Conservation (phyloP, 1,139 yeast genomes). For the Blastobotrys elegans region DNA sequence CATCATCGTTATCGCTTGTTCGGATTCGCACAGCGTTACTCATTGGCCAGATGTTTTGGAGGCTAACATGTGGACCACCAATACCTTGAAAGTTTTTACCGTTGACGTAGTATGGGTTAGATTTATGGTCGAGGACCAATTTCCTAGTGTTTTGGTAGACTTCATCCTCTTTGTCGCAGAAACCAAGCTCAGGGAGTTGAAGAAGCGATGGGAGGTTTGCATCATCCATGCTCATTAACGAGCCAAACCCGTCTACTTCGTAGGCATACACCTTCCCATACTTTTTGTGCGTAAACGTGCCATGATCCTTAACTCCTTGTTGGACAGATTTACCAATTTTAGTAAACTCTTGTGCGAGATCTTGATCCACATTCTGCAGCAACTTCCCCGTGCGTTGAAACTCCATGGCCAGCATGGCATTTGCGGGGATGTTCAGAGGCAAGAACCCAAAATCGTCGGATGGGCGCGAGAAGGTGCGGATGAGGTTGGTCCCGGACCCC, state of each 20-base stretch:
- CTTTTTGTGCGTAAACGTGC: conserved; percentile 58
- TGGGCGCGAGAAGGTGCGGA: conserved; percentile 83
- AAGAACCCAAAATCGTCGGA: conserved; percentile 82
- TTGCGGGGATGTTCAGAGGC: conserved; percentile 82
- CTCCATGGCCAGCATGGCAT: conserved; percentile 71
- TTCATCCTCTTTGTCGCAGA: conserved; percentile 45
- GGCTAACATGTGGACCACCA: conserved; percentile 90
- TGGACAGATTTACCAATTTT: conserved; percentile 43
- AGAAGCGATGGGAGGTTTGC: conserved; percentile 83
- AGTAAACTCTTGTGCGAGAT: conserved; percentile 30
- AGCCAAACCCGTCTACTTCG: conserved; percentile 85
- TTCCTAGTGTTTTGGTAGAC: conserved; percentile 73
- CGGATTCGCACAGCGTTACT: conserved; percentile 67
- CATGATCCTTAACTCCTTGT: conserved; percentile 57
- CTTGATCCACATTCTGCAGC: conserved; percentile 20
- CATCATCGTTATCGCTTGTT: conserved; percentile 66
- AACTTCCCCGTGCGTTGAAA: conserved; percentile 36
- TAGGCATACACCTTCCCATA: conserved; percentile 80
- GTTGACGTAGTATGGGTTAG: conserved; percentile 70
- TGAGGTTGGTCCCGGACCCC: conserved; percentile 61
- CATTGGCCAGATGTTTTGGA: conserved; percentile 87
- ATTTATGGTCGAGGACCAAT: conserved; percentile 63
- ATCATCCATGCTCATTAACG: conserved; percentile 78
- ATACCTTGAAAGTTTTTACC: conserved; percentile 67
- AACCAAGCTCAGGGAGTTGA: conserved; percentile 78